A percentile compares a stretch with the other conserved stretches of the same genome.
These are phyloP conservation scores for Stagonosporopsis vannaccii DNA, from an alignment of 2,329 filamentous ascomycete genomes.

Conservation along the genomic window DNA sequence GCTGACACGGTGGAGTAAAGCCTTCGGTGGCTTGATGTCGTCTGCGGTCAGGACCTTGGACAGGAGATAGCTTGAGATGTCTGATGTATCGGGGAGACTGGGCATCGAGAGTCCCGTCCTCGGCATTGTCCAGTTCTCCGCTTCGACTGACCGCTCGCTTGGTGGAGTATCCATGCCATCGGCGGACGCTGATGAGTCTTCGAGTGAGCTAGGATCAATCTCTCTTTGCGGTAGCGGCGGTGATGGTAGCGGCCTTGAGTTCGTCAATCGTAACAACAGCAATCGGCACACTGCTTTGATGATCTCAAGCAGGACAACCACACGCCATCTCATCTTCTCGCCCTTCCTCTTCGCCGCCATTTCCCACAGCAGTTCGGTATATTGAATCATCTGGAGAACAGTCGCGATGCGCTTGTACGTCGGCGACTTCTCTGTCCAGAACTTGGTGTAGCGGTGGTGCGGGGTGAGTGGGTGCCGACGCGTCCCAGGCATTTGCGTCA, in stretches of 20 bases:
- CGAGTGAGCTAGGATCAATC: constrained; percentile 69
- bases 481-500: constrained; percentile 62
- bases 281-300: constrained; percentile 87
- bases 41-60: constrained; percentile 92
- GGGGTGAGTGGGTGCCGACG: constrained; percentile 62
- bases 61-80: constrained; percentile 87
- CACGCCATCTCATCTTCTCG: constrained; percentile 82
- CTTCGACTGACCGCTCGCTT: constrained; percentile 50
- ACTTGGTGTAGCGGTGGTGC: constrained; percentile 69
- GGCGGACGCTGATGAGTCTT: constrained; percentile 56
- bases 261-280: constrained; percentile 80
- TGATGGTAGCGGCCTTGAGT: constrained; percentile 80
- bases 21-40: constrained; percentile 91
- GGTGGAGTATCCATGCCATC: constrained; percentile 59
- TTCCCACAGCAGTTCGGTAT: constrained; percentile 95
- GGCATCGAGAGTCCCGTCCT: constrained; percentile 87
- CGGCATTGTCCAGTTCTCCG: constrained; percentile 83
- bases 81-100: constrained; percentile 77
- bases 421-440: constrained; percentile 67
- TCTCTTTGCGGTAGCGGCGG: constrained; percentile 89
- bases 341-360: constrained; percentile 91
- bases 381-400: constrained; percentile 87
- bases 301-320: constrained; percentile 83
- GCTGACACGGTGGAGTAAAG: constrained; percentile 77
- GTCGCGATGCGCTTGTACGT: constrained; percentile 84